Evolutionary conservation across 805 yeast species (phyloP), one percentile per base, ranked within the genome.

Genomic region (Lipomyces starkeyi): DNA sequence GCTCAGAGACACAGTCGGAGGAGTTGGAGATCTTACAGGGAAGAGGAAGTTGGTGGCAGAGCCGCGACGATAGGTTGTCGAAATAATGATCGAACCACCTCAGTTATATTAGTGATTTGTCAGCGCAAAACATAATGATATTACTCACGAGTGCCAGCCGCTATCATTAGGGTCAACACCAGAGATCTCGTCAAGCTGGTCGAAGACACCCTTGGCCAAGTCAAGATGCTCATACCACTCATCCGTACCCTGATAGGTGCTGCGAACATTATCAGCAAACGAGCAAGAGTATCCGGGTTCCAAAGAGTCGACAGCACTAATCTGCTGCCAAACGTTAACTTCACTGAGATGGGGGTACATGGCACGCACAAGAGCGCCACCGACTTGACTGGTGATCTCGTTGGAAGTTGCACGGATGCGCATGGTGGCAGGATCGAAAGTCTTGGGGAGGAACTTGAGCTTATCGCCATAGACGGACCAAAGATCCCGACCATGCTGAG

Each of bases 11-110:
- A 61, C 80, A 78, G 14, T 71, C 68, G 0, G 77, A 67, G 2
- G 71, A 52, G 43, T 63, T 56, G 55, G 76, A 73, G 34, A 77
- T 71, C 58, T 74, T 77, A 65, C 81, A 78, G 7, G 80, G 75
- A 40, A 81, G 78, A 34, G 77, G 78, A 56, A 74, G 75, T 34
- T 76, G 77, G 63, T 81, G 79, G 70, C 84, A 82, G 2, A 77
- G 72, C 68, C 82, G 79, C 52, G 80, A 77, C 14, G 81, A 79
- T 65, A 81, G 74, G 67, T 80, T 82, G 69, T 82, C 85, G 66
- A 78, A 77, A 77, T 78, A 80, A 70, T 82, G 84, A 65, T 82
- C 84, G 34, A 76, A 76, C 34, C 76, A 73, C 7, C 64, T 59
- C 59, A 72, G 76, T 77, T 78, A 77, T 7, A 62, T 76, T 22